phyloP scores from a whole-genome alignment of 2,329 filamentous ascomycete genomes.

The Cladophialophora psammophila region DNA sequence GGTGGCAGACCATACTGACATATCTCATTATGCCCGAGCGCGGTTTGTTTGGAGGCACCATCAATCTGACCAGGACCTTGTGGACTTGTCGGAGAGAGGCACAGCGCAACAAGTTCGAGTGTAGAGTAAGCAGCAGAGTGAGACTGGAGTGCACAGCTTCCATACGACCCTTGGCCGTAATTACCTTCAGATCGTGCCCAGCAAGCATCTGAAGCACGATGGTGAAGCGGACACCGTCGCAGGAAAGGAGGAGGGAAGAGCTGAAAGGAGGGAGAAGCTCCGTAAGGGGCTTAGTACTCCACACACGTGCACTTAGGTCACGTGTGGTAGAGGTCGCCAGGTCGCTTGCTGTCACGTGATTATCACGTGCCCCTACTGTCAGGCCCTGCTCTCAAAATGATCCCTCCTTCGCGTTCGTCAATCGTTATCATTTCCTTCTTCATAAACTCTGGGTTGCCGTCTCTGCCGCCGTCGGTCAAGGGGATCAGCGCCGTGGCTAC shows the following conservation, averaged over 20 bases:
- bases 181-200: slow-evolving; percentile 13
- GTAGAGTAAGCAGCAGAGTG: slow-evolving; percentile 11
- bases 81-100: slow-evolving; percentile 12
- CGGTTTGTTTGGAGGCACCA: neutral
- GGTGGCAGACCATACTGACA: neutral
- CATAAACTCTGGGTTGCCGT: neutral
- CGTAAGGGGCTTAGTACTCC: neutral
- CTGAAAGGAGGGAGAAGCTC: neutral
- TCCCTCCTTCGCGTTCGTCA: too few species aligned
- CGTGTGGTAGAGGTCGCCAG: too few species aligned
- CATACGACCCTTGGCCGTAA: slow-evolving; percentile 18
- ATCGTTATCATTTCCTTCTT: neutral
- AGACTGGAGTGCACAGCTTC: slow-evolving; percentile 1
- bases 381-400: too few species aligned
- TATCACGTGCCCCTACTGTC: neutral
- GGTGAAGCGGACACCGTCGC: slow-evolving; percentile 27
- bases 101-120: neutral
- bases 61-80: slow-evolving; percentile 21
- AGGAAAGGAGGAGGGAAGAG: neutral
- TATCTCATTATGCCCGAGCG: neutral
- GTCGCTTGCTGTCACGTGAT: neutral
- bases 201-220: slow-evolving; percentile 16
- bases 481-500: neutral
- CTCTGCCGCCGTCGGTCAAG: neutral
- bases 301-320: neutral